A percentile compares a stretch with the other conserved stretches of the same genome.
phyloP scores from a whole-genome alignment of 1,139 yeast species.

The Fermentozyma sake region DNA sequence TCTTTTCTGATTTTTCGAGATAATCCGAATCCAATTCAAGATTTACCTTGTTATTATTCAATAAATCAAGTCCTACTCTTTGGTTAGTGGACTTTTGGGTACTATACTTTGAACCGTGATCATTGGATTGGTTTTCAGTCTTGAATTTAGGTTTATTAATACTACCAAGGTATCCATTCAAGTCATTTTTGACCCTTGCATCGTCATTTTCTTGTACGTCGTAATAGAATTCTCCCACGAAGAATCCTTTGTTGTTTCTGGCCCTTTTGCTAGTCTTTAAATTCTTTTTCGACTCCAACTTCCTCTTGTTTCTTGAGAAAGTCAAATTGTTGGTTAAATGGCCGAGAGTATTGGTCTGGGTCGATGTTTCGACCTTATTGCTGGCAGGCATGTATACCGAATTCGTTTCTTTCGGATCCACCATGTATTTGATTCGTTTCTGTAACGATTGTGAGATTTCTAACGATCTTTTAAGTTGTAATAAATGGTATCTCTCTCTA shows the following conservation, averaged over 20 bases:
- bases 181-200: slow-evolving; percentile 11
- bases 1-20: slow-evolving; percentile 19
- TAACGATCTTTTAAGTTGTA: slow-evolving; percentile 36
- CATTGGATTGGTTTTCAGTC: slow-evolving; percentile 5
- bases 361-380: slow-evolving; percentile 34
- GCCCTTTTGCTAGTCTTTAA: slow-evolving; percentile 11
- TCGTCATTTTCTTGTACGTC: slow-evolving; percentile 19
- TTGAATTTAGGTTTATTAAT: slow-evolving; percentile 27
- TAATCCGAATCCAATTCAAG: slow-evolving; percentile 26
- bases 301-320: slow-evolving; percentile 15
- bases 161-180: slow-evolving; percentile 30
- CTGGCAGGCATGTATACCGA: slow-evolving; percentile 11
- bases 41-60: slow-evolving; percentile 14
- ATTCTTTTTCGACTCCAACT: not conserved
- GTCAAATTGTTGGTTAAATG: slow-evolving; percentile 20
- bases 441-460: slow-evolving; percentile 34
- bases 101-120: no score
- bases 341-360: slow-evolving; percentile 37
- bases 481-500: slow-evolving; percentile 37
- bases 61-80: slow-evolving; percentile 18
- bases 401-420: slow-evolving; percentile 39
- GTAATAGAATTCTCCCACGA: slow-evolving; percentile 35
- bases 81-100: slow-evolving; percentile 7
- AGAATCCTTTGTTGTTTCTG: slow-evolving; percentile 20
- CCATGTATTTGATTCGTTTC: slow-evolving; percentile 33